Conservation (phyloP, 2,329 filamentous ascomycete species). For the Microsporum ferrugineum region DNA sequence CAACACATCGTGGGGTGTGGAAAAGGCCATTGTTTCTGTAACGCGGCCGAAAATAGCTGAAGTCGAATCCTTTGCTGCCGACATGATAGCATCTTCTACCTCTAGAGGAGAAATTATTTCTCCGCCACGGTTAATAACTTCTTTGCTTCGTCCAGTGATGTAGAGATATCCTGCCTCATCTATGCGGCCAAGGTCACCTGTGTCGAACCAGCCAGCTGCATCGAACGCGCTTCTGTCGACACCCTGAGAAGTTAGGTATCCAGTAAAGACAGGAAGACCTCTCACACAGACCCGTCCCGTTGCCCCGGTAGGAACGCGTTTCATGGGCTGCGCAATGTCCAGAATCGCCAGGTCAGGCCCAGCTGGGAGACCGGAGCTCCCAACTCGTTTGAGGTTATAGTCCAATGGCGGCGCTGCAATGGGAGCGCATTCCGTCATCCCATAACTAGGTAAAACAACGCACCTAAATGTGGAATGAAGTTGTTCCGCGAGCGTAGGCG, state of each 20-base stretch:
- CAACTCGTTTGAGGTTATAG: background rate
- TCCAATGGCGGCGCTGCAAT: background rate
- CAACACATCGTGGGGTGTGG: background rate
- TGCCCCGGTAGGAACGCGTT: background rate
- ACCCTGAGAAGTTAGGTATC: background rate
- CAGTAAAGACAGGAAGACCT: background rate
- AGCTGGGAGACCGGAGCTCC: background rate
- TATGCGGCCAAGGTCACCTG: slow-evolving; percentile 1
- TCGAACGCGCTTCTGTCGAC: background rate
- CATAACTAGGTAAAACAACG: slow-evolving; percentile 3
- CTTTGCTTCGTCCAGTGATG: slow-evolving; percentile 4
- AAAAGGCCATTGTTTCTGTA: background rate
- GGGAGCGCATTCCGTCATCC: slow-evolving; percentile 5
- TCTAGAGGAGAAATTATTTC: slow-evolving; percentile 5
- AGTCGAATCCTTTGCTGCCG: background rate
- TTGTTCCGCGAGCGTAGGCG: background rate
- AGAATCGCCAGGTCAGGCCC: slow-evolving; percentile 4
- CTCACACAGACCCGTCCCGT: slow-evolving; percentile 3
- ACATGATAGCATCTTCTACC: slow-evolving; percentile 3
- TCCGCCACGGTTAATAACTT: slow-evolving; percentile 4
- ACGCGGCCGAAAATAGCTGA: slow-evolving; percentile 1
- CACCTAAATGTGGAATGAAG: background rate
- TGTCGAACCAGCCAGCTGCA: slow-evolving; percentile 2
- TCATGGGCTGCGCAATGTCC: background rate
- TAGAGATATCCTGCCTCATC: slow-evolving; percentile 6